A percentile compares a stretch with the other conserved stretches of the same genome.
phyloP scores from a whole-genome alignment of 139 green algal species.

The Coelastrella sp. region DNA sequence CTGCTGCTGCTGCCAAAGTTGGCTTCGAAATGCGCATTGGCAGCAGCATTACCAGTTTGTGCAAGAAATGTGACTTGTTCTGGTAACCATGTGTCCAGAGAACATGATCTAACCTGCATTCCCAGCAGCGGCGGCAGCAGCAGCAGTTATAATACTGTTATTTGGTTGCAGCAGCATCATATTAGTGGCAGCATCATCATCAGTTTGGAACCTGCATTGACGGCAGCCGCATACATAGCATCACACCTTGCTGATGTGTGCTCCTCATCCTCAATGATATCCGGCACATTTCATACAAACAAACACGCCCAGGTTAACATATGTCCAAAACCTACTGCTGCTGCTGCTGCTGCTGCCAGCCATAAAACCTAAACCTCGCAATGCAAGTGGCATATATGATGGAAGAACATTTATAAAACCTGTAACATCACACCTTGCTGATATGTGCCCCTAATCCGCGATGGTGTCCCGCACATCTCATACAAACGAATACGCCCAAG shows the following conservation, averaged over 20 bases:
- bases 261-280: background rate
- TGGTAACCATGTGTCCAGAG: constrained; percentile 78
- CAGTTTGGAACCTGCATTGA: background rate
- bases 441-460: background rate
- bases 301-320: background rate
- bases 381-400: too few species aligned
- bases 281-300: constrained; percentile 8
- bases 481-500: too few species aligned
- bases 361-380: too few species aligned
- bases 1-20: constrained; percentile 41
- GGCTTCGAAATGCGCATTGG: constrained; percentile 69
- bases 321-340: background rate
- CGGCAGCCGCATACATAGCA: too few species aligned
- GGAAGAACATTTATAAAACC: too few species aligned
- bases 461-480: too few species aligned
- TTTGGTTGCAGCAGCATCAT: too few species aligned
- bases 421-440: background rate
- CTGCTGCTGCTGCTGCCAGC: too few species aligned
- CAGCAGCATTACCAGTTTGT: constrained; percentile 58
- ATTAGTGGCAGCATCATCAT: background rate
- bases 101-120: constrained; percentile 76
- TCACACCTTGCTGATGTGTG: too few species aligned
- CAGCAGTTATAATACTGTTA: too few species aligned
- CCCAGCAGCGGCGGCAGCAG: constrained; percentile 36
- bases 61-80: constrained; percentile 68